These are phyloP conservation scores for Phaseolus lunatus DNA, from an alignment of 306 rosid species.

Conservation along the genomic window DNA sequence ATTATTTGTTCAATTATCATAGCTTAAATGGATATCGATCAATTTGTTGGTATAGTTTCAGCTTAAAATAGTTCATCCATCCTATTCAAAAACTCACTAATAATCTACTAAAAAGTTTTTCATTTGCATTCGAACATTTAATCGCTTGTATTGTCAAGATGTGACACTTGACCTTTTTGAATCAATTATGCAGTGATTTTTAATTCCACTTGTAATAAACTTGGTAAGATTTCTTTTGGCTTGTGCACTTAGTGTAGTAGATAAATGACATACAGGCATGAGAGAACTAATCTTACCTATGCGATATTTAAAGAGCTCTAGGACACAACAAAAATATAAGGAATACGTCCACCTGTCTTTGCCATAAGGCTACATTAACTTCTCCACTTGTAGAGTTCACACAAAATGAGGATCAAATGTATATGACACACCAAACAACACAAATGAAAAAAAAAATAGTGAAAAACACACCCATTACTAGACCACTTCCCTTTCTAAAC, in stretches of 20 bases:
- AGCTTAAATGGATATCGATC: conserved; percentile 14
- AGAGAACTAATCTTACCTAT: not conserved
- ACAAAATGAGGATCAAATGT: too few species aligned
- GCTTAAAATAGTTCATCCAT: not conserved
- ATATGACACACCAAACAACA: too few species aligned
- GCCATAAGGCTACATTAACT: not conserved
- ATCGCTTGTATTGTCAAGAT: not conserved
- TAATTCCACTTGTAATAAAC: not conserved
- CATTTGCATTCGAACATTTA: not conserved
- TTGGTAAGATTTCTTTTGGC: not conserved
- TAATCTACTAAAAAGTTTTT: not conserved
- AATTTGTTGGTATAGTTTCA: conserved; percentile 5
- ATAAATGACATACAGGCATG: not conserved
- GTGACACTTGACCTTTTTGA: not conserved
- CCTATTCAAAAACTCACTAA: not conserved
- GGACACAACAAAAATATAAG: not conserved
- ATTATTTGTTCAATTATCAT: conserved; percentile 32
- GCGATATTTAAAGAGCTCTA: not conserved
- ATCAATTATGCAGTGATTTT: not conserved
- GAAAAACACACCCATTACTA: too few species aligned
- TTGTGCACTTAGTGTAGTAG: not conserved
- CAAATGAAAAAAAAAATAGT: too few species aligned
- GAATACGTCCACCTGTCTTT: not conserved
- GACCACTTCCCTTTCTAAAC: too few species aligned
- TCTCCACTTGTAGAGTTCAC: too few species aligned